These are phyloP conservation scores for Escovopsis weberi DNA, from an alignment of 2,329 filamentous ascomycete species.

Conservation along the genomic window DNA sequence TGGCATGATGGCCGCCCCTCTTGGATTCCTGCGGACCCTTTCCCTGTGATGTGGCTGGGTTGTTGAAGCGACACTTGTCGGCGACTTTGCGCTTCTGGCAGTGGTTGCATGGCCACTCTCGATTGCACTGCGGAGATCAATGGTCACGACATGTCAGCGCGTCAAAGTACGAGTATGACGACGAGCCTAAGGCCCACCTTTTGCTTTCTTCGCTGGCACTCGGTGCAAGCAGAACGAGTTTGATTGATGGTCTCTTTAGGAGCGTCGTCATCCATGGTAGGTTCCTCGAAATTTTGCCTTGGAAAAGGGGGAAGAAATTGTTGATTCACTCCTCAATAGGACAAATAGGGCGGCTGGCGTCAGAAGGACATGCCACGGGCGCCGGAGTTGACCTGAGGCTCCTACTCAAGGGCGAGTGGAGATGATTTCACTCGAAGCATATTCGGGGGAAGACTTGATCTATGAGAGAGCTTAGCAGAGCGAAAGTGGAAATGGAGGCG, in stretches of 20 bases:
- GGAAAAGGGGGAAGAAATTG: background rate
- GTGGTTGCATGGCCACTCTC: conserved; percentile 19
- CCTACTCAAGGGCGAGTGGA: too few species aligned
- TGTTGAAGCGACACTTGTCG: conserved; percentile 15
- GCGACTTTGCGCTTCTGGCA: conserved; percentile 18
- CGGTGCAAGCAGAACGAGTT: conserved; percentile 25
- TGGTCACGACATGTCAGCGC: background rate
- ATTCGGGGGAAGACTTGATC: too few species aligned
- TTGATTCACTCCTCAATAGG: too few species aligned
- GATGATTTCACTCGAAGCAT: too few species aligned
- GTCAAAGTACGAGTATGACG: too few species aligned
- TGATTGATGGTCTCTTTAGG: conserved; percentile 4
- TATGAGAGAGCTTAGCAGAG: too few species aligned
- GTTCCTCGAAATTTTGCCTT: background rate
- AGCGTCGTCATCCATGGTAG: background rate
- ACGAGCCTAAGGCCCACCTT: conserved; percentile 12
- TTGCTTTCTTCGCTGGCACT: conserved; percentile 27
- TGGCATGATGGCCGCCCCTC: background rate
- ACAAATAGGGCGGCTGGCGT: too few species aligned
- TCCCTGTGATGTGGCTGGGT: conserved; percentile 2
- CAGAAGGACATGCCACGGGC: too few species aligned
- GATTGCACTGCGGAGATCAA: conserved; percentile 13
- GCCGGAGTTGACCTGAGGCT: too few species aligned
- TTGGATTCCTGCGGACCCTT: background rate
- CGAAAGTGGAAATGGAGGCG: too few species aligned